Base-by-base conservation (phyloP, 352 stramenopile species). In the Elongisporangium prolatum region DNA sequence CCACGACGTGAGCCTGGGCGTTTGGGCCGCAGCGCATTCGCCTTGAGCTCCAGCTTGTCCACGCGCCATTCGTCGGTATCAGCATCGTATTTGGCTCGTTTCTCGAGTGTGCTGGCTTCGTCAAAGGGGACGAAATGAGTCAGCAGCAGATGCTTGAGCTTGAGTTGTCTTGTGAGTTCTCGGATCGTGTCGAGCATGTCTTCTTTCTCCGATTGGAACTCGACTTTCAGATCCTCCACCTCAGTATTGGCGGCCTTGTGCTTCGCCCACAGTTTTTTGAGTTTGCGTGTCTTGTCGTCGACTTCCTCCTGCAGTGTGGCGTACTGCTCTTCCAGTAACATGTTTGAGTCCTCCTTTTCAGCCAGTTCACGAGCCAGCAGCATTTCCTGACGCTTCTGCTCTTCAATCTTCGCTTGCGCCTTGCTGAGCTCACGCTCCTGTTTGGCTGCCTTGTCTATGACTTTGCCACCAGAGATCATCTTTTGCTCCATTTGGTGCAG, bases 141-240 rank as follows among this genome's bases (percentile, higher is more conserved):
- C 44, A 98, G 72, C 21, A 98, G 61, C 20, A 98, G 63, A 34
- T 98, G 84, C 68, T 98, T 98, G 24, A 99, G 82, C 72, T 99
- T 98, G 44, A 98, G 65, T 62, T 98, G 90, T 21, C 88, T 84
- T 18, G 88, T 97, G 40, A 98, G 77, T 61, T 98, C 88, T 11
- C 96, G 84, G 40, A 99, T 97, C 4, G 89, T 96, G 53, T 98
- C 91, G 20, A 98, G 81, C 84, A 98, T 96, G 62, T 98, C 93
- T 61, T 97, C 90, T 50, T 96, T 94, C 66, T 99, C 96, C 4
- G 71, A 69, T 70, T 98, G 86, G 64, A 98, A 98, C 68, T 98
- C 95, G 24, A 74, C 65, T 58, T 96, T 86, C 17, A 98, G 79
- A 59, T 98, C 96, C 52, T 97, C 85, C 8, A 98, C 84, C 60